phyloP scores from a whole-genome alignment of 140 eudicot genomes.

The Eryngium alpinum region DNA sequence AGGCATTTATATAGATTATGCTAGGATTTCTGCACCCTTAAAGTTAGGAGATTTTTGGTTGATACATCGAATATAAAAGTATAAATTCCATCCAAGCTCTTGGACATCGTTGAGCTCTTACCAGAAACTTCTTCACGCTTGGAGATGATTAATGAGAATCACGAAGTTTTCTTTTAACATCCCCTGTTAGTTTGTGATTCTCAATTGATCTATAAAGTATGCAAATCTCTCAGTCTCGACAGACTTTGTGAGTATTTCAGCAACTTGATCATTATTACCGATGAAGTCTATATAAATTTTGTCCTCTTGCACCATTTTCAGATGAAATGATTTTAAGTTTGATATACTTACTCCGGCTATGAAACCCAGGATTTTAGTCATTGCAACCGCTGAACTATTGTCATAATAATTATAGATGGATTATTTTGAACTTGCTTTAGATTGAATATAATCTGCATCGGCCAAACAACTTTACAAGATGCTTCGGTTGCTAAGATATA shows the following conservation, averaged over 20 bases:
- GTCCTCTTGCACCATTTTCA: background rate
- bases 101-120: too few species aligned
- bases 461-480: constrained; percentile 14
- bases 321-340: background rate
- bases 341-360: background rate
- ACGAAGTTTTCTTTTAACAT: background rate
- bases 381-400: background rate
- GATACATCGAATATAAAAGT: too few species aligned
- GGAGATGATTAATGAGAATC: background rate
- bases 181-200: background rate
- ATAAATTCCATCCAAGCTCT: too few species aligned
- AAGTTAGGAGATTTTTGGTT: too few species aligned
- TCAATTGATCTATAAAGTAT: background rate
- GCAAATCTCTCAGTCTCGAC: background rate
- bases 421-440: background rate
- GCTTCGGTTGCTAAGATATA: background rate
- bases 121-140: too few species aligned
- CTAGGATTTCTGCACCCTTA: too few species aligned
- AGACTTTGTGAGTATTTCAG: background rate
- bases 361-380: background rate
- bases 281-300: background rate
- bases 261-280: background rate
- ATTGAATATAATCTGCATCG: background rate
- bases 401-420: background rate
- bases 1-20: too few species aligned